Percentiles rank a stretch among this genome's conserved stretches.
phyloP scores from a whole-genome alignment of 768 basidiomycete genomes.

The Glaciozyma martinii region DNA sequence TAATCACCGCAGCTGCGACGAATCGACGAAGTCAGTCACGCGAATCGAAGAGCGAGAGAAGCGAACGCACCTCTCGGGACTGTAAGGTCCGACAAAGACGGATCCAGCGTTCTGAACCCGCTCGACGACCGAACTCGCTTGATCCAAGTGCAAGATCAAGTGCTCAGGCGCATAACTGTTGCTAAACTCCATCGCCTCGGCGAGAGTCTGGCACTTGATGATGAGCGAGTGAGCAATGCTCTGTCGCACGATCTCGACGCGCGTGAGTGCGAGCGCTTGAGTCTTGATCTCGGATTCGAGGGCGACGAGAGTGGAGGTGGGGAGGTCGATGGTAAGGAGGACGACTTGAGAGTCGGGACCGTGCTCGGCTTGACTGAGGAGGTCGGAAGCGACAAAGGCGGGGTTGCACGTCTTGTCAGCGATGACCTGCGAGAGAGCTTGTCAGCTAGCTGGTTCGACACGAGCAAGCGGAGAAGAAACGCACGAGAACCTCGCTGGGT shows the following conservation, averaged over 20 bases:
- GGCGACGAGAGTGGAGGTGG: conserved; percentile 48
- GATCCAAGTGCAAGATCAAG: conserved; percentile 76
- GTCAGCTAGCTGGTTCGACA: neutral
- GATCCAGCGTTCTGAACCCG: conserved; percentile 85
- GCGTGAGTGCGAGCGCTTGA: conserved; percentile 75
- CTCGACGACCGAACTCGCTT: conserved; percentile 57
- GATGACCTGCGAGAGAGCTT: conserved; percentile 62
- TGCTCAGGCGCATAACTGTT: conserved; percentile 99
- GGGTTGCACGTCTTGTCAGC: conserved; percentile 79
- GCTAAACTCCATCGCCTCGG: conserved; percentile 76
- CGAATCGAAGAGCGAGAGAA: neutral
- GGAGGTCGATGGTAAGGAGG: conserved; percentile 67
- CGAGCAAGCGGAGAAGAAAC: conserved; percentile 38
- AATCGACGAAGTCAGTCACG: conserved; percentile 9
- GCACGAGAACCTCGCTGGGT: conserved; percentile 89
- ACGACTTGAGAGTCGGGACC: conserved; percentile 98
- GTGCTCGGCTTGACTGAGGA: conserved; percentile 96
- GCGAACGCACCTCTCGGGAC: conserved; percentile 73
- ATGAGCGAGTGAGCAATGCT: conserved; percentile 86
- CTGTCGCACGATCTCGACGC: conserved; percentile 81
- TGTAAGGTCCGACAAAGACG: conserved; percentile 88
- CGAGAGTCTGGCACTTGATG: conserved; percentile 56
- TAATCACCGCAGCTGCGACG: conserved; percentile 86
- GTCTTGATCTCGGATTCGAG: conserved; percentile 77
- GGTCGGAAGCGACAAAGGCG: conserved; percentile 88